phyloP scores from a whole-genome alignment of 2,329 filamentous ascomycete genomes.

The Hortaea sp. region DNA sequence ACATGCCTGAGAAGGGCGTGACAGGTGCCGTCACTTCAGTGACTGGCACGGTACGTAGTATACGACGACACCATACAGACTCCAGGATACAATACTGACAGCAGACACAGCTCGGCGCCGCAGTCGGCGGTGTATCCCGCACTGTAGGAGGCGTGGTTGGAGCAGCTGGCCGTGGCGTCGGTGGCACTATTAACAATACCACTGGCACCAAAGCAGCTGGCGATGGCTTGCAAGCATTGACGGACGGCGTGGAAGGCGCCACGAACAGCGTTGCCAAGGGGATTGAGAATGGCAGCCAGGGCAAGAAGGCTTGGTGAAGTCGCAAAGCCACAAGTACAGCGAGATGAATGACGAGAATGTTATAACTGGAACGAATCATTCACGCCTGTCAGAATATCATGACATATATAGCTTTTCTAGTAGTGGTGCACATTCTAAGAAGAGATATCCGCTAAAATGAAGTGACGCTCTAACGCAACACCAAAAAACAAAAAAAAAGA shows the following conservation, averaged over 20 bases:
- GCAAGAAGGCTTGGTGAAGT: constrained; percentile 25
- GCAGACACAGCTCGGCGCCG: constrained; percentile 32
- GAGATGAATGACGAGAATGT: too few species aligned
- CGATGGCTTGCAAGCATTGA: constrained; percentile 30
- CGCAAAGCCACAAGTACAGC: too few species aligned
- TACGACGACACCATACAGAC: not conserved
- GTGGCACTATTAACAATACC: constrained; percentile 35
- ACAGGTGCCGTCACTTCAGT: constrained; percentile 46
- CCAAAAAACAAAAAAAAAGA: too few species aligned
- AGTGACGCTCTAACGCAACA: not conserved
- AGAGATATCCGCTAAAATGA: too few species aligned
- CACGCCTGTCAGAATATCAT: too few species aligned
- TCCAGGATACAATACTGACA: not conserved
- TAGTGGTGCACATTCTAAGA: too few species aligned
- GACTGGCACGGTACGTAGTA: constrained; percentile 37
- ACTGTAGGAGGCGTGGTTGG: constrained; percentile 45
- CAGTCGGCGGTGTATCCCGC: constrained; percentile 41
- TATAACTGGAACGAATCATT: too few species aligned
- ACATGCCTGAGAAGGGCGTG: constrained; percentile 27
- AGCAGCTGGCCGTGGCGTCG: constrained; percentile 32
- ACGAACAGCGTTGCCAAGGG: constrained; percentile 29
- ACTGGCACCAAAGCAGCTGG: constrained; percentile 34
- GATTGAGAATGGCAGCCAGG: constrained; percentile 34
- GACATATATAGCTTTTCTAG: too few species aligned
- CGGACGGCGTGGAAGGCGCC: constrained; percentile 34